Evolutionary conservation across 2,329 filamentous ascomycete species (phyloP).

Genomic region (Penicillium nordicum): DNA sequence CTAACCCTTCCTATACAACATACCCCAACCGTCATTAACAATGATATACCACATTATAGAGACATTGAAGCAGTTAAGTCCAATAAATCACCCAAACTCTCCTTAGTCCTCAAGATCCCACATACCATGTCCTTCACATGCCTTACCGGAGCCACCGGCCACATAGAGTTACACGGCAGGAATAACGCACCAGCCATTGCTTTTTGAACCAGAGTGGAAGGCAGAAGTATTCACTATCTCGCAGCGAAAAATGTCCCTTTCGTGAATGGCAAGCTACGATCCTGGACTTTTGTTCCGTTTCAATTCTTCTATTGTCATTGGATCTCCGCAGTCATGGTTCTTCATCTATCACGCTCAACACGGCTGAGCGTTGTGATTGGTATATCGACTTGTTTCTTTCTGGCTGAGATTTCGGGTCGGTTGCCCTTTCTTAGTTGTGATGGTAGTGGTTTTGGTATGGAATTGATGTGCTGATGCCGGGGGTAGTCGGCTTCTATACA

Average conservation of each 20-base stretch:
- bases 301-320: background rate
- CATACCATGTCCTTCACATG: slow-evolving; percentile 12
- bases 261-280: background rate
- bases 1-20: background rate
- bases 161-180: slow-evolving; percentile 13
- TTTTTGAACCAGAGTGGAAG: slow-evolving; percentile 2
- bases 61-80: too few species aligned
- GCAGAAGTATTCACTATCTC: background rate
- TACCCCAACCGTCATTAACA: background rate
- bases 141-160: slow-evolving; percentile 1
- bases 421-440: background rate
- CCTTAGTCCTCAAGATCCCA: background rate
- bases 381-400: slow-evolving; percentile 33
- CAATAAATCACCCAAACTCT: background rate
- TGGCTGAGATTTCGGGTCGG: slow-evolving; percentile 32
- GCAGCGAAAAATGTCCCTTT: background rate
- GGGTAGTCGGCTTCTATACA: slow-evolving; percentile 64
- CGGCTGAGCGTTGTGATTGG: slow-evolving; percentile 30
- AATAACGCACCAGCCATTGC: slow-evolving; percentile 4
- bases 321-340: slow-evolving; percentile 17
- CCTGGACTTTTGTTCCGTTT: background rate
- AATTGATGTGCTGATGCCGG: slow-evolving; percentile 1
- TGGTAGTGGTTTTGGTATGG: background rate
- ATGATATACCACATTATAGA: background rate
- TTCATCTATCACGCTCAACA: slow-evolving; percentile 29